A percentile compares a stretch with the other conserved stretches of the same genome.
Conservation (phyloP, 345 rosid genomes). For the Murraya koenigii region DNA sequence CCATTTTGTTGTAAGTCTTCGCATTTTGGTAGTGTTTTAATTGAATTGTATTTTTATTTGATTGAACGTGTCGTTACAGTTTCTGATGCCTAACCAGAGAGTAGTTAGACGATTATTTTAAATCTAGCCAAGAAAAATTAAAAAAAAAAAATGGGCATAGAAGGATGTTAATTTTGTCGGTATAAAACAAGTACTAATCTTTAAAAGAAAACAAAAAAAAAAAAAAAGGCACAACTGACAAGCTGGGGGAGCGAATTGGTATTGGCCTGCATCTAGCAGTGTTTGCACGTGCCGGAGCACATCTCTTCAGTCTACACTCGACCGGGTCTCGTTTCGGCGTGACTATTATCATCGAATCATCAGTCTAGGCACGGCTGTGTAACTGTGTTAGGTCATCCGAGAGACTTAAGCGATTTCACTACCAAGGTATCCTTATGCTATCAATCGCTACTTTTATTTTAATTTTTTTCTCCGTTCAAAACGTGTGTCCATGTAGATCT, state of each 20-base stretch:
- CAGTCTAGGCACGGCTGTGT: background rate
- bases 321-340: too few relatives aligned
- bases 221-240: too few relatives aligned
- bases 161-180: too few relatives aligned
- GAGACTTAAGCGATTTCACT: conserved; percentile 13
- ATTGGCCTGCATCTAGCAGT: too few relatives aligned
- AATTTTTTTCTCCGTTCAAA: background rate
- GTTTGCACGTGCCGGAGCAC: background rate
- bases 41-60: background rate
- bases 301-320: too few relatives aligned
- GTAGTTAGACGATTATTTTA: too few relatives aligned
- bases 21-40: conserved; percentile 1
- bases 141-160: fast-evolving
- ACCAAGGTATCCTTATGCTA: background rate
- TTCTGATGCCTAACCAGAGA: too few relatives aligned
- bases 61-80: too few relatives aligned
- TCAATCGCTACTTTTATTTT: background rate
- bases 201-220: too few relatives aligned
- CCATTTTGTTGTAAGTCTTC: background rate
- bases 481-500: background rate
- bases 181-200: too few relatives aligned
- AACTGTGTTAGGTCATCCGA: conserved; percentile 21
- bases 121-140: too few relatives aligned
- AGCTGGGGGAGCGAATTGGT: too few relatives aligned
- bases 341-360: background rate